Conservation (phyloP, 306 rosid genomes). For the Medicago arabica region DNA sequence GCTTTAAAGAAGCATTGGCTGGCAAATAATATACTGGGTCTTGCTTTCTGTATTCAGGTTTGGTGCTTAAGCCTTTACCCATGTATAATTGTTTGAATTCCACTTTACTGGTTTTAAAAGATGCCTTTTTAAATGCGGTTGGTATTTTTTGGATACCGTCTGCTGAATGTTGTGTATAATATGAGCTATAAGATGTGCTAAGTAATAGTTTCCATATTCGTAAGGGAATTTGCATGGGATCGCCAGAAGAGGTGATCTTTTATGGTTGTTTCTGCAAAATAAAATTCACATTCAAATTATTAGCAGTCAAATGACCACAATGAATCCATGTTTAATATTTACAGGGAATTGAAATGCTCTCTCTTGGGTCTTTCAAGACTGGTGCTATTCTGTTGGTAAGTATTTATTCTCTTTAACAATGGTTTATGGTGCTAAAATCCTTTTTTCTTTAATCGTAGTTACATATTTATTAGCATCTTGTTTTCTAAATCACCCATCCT, state of each 20-base stretch:
- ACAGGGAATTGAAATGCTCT: conserved; percentile 99
- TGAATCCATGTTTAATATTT: conserved; percentile 36
- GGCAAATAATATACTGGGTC: conserved; percentile 85
- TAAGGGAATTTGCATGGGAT: conserved; percentile 18
- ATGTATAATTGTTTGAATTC: conserved; percentile 4
- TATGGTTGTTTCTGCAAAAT: conserved; percentile 17
- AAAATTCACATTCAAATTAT: not conserved
- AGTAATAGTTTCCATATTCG: conserved; percentile 2
- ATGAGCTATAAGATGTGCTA: conserved; percentile 10
- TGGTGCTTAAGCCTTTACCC: conserved; percentile 16
- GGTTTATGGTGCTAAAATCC: conserved; percentile 18
- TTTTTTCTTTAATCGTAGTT: not conserved
- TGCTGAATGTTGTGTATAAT: conserved; percentile 10
- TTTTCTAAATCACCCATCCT: conserved; percentile 13
- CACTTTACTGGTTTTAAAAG: conserved; percentile 6
- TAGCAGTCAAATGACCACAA: conserved; percentile 3
- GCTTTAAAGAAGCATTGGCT: conserved; percentile 85
- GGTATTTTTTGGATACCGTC: conserved; percentile 9
- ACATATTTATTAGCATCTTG: conserved; percentile 10
- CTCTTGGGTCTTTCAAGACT: conserved; percentile 98
- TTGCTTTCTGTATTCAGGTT: conserved; percentile 91
- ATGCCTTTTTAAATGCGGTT: conserved; percentile 5
- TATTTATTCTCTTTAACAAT: not conserved
- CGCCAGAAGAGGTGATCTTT: conserved; percentile 7
- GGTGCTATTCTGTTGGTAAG: conserved; percentile 98